Evolutionary conservation across 495 filamentous ascomycete genomes (phyloP), one percentile per base, ranked within the genome.

Genomic region (Opeltia flavorubescens): DNA sequence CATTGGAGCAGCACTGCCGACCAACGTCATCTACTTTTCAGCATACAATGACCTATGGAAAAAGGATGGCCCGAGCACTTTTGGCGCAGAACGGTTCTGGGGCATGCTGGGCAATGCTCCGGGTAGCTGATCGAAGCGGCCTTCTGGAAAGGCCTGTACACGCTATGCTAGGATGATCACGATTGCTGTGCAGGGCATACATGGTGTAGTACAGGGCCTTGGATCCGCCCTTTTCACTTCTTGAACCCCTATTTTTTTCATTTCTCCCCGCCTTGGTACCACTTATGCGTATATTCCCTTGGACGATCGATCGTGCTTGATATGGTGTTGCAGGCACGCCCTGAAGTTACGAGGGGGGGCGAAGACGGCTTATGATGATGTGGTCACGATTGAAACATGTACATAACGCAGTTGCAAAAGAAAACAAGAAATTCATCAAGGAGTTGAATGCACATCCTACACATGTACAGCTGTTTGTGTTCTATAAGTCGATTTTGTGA

Each of bases 41-140:
- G 75, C 82, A 8, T 86, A 77, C 66, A 80, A 93, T 58, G 81
- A 84, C 52, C 13, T 63, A 33, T 94, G 87, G 87, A 91, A 94
- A 66, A 55, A 67, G n/a, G 75, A 86, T 49, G 74, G 66, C 29
- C 55, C 62, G 1, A 66, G 59, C 18, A 81, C 83, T 6, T 83
- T 79, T 56, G 70, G 34, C 12, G 47, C 47, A 23, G 51, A 53
- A 24, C 30, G 38, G 43, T 50, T 46, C 30, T 53, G 51, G 51
- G 51, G 51, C 15, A 46, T 53, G 11, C 40, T 42, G 17, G 51
- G 51, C 8, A 43, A 49, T 42, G 51, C 51, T 4, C 51, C 51
- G 17, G 27, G 35, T 35, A 28, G 17, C 25, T 44, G 29, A 34
- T 43, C n/a, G 23, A n/a, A 17, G 47, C n/a, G 23, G 25, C 11